These are phyloP conservation scores for Melaleuca alternifolia DNA, from an alignment of 345 rosid genomes.

Conservation along the genomic window DNA sequence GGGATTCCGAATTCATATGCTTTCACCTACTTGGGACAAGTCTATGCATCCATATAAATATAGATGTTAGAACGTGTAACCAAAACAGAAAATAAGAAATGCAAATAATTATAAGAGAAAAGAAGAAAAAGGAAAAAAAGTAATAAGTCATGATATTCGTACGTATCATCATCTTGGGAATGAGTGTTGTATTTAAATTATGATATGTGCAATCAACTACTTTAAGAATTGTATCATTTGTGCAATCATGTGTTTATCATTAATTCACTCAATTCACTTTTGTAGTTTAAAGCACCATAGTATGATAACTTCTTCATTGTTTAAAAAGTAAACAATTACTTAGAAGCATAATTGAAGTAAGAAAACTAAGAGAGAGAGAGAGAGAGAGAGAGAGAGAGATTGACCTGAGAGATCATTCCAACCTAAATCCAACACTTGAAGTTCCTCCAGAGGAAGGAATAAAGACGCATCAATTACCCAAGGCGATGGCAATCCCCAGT, in stretches of 20 bases:
- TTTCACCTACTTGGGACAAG: accelerated
- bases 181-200: background rate
- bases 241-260: background rate
- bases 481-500: no score
- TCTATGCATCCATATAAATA: background rate
- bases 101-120: background rate
- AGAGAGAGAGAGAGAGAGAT: background rate
- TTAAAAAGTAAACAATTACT: background rate
- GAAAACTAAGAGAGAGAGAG: background rate
- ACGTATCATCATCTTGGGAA: accelerated
- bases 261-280: background rate
- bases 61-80: background rate
- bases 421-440: background rate
- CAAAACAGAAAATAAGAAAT: background rate
- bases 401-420: accelerated
- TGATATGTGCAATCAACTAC: background rate
- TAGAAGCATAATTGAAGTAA: background rate
- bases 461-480: background rate
- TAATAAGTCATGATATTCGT: accelerated
- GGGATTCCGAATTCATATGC: background rate
- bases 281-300: background rate
- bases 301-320: background rate
- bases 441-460: background rate
- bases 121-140: background rate
- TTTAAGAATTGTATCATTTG: background rate